Percentiles rank a stretch among this genome's conserved stretches.
Conservation (phyloP, 768 basidiomycete species). For the Pisolithus microcarpus region DNA sequence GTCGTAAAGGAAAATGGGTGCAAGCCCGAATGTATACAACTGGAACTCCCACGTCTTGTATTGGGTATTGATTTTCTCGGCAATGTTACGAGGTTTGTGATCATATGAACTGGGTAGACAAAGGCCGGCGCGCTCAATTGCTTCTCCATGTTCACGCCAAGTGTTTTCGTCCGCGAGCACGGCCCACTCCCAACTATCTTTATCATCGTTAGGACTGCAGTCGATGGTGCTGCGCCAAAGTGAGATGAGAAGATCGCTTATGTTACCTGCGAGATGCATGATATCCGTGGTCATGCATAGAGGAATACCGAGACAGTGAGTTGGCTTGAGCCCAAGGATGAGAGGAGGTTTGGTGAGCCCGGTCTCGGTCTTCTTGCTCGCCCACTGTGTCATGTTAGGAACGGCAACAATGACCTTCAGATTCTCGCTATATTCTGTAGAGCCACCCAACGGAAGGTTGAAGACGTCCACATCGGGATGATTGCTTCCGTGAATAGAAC, state of each 20-base stretch:
- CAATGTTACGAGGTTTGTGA: conserved; percentile 18
- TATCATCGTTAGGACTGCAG: conserved; percentile 11
- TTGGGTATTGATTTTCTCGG: too few relatives aligned
- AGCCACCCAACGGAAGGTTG: conserved; percentile 5
- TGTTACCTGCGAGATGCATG: conserved; percentile 34
- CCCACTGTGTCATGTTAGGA: conserved; percentile 20
- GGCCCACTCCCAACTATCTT: conserved; percentile 27
- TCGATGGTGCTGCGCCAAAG: conserved; percentile 20
- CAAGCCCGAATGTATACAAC: conserved; percentile 13
- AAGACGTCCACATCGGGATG: conserved; percentile 27
- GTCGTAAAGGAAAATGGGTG: conserved; percentile 11
- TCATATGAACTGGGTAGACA: conserved; percentile 17
- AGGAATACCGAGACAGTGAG: conserved; percentile 24
- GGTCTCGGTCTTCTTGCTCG: conserved; percentile 21
- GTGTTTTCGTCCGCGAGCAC: conserved; percentile 11
- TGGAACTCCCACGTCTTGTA: conserved; percentile 26
- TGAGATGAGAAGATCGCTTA: conserved; percentile 16
- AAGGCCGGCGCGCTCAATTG: background rate
- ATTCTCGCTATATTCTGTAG: conserved; percentile 1
- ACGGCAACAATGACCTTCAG: background rate
- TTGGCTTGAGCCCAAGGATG: conserved; percentile 25
- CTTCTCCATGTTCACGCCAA: conserved; percentile 10
- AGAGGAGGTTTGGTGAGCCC: conserved; percentile 32
- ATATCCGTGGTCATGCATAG: conserved; percentile 31
- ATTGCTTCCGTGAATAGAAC: conserved; percentile 16